phyloP scores from a whole-genome alignment of 352 stramenopile genomes.

The Globisporangium camurandrum region DNA sequence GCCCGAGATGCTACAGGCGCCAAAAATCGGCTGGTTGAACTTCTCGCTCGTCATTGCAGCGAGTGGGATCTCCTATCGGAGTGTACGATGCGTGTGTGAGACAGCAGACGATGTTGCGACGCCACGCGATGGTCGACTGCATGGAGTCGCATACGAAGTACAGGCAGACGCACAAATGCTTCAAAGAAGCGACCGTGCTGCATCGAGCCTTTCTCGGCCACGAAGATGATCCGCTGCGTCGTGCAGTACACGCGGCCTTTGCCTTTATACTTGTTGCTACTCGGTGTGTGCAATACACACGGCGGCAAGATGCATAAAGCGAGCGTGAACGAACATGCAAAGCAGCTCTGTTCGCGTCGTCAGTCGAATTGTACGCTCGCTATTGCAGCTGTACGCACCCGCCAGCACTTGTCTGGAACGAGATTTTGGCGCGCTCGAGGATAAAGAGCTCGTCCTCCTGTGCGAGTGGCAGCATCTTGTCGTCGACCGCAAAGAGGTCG shows the following conservation, averaged over 20 bases:
- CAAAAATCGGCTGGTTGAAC: constrained; percentile 89
- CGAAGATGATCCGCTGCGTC: constrained; percentile 80
- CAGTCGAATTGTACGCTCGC: too few species aligned
- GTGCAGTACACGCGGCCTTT: constrained; percentile 83
- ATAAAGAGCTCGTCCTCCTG: constrained; percentile 82
- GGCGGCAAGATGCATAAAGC: too few species aligned
- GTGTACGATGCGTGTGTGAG: too few species aligned
- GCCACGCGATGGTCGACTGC: too few species aligned
- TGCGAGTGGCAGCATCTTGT: constrained; percentile 66
- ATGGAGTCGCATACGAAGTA: background rate
- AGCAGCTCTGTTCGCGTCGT: too few species aligned
- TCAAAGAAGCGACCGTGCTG: constrained; percentile 68
- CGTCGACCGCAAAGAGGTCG: constrained; percentile 64
- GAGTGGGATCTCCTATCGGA: constrained; percentile 67
- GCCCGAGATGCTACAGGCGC: constrained; percentile 80
- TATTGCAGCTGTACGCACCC: too few species aligned
- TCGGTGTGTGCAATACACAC: background rate
- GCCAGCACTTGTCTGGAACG: constrained; percentile 55
- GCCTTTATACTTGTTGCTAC: constrained; percentile 47
- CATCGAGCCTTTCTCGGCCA: constrained; percentile 56
- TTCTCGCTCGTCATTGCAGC: constrained; percentile 79
- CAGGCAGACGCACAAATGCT: constrained; percentile 40
- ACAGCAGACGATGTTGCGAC: too few species aligned
- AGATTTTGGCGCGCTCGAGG: constrained; percentile 70
- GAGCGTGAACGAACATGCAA: too few species aligned